phyloP scores from a whole-genome alignment of 2,329 filamentous ascomycete genomes.

The Hirsutella rhossiliensis region DNA sequence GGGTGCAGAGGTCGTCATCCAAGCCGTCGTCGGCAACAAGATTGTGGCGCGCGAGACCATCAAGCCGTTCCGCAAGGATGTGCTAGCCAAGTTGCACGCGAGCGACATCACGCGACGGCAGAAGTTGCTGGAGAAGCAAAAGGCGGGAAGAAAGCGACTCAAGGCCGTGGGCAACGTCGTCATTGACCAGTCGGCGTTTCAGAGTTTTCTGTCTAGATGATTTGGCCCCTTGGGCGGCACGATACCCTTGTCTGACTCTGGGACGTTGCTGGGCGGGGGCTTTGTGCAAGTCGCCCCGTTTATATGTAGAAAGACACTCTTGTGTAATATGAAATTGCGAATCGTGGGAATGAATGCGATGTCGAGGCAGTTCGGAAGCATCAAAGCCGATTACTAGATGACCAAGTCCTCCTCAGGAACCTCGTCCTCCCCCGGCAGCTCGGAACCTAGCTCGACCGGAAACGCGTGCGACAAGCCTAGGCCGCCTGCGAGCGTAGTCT shows the following conservation, averaged over 20 bases:
- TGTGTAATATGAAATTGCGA: no score
- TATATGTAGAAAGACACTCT: no score
- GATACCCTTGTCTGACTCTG: background rate
- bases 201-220: conserved; percentile 79
- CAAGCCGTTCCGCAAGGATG: conserved; percentile 94
- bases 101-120: conserved; percentile 70
- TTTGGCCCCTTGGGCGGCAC: background rate
- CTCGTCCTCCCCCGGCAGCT: conserved; percentile 21
- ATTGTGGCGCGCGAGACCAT: conserved; percentile 88
- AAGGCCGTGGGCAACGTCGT: conserved; percentile 78
- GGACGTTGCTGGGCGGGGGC: no score
- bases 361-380: no score
- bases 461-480: conserved; percentile 22
- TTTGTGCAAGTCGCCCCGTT: no score
- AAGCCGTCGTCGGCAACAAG: conserved; percentile 71
- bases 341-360: no score
- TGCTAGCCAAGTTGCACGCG: conserved; percentile 84
- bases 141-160: conserved; percentile 83
- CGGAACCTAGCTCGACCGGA: conserved; percentile 24
- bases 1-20: conserved; percentile 68
- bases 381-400: background rate
- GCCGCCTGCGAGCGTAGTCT: conserved; percentile 21
- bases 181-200: conserved; percentile 94
- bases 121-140: conserved; percentile 93
- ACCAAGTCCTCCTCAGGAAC: background rate